Percentiles rank a stretch among this genome's conserved stretches.
Evolutionary conservation across 805 yeast species (phyloP).

Genomic region (Teunomyces barrocoloradensis): DNA sequence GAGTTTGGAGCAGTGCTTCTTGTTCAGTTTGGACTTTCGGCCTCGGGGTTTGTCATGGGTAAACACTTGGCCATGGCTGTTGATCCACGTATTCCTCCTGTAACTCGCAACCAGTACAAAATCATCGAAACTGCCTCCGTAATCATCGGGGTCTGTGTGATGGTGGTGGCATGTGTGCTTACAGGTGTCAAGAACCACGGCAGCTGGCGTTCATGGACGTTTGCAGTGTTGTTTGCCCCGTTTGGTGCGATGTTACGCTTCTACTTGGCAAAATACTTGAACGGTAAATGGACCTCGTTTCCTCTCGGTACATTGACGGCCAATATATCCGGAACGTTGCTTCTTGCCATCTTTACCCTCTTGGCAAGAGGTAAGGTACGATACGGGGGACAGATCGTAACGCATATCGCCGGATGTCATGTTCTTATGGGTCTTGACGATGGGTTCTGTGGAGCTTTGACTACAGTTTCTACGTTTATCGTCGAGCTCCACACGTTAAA

Average conservation of each 20-base stretch:
- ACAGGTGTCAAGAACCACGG: constrained; percentile 31
- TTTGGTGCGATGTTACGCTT: constrained; percentile 64
- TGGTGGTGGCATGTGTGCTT: constrained; percentile 32
- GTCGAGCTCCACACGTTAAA: constrained; percentile 51
- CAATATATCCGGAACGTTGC: constrained; percentile 21
- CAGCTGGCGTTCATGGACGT: constrained; percentile 67
- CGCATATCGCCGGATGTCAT: constrained; percentile 42
- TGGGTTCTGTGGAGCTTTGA: constrained; percentile 70
- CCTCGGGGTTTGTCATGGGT: constrained; percentile 61
- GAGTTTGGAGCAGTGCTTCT: constrained; percentile 64
- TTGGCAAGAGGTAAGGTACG: constrained; percentile 42
- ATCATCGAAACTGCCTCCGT: constrained; percentile 18
- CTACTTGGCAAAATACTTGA: constrained; percentile 49
- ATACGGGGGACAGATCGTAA: constrained; percentile 23
- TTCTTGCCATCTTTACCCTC: constrained; percentile 44
- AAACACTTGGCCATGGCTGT: constrained; percentile 39
- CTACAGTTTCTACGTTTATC: constrained; percentile 77
- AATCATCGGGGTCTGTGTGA: constrained; percentile 21
- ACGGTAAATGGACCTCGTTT: constrained; percentile 42
- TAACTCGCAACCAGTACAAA: constrained; percentile 17
- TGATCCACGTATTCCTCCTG: constrained; percentile 20
- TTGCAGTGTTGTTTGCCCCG: constrained; percentile 66
- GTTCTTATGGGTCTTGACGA: constrained; percentile 53
- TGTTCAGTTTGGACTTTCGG: constrained; percentile 58
- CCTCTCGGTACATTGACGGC: constrained; percentile 53